Conservation (phyloP, 768 basidiomycete genomes). For the Botryobasidium botryosum region DNA sequence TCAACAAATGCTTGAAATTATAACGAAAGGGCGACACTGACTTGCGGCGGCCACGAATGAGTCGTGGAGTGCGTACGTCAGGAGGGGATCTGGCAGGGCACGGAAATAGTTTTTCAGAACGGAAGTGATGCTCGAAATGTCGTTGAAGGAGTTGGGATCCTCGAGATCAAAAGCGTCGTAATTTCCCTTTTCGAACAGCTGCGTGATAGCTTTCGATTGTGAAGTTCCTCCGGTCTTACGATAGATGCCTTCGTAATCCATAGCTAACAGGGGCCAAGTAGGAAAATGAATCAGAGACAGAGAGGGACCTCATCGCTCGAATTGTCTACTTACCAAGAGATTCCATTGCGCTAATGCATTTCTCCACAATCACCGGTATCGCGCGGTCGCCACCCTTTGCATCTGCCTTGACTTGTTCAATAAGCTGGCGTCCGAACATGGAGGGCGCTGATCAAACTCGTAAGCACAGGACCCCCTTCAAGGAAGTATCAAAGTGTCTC, state of each 20-base stretch:
- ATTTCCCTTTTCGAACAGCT: conserved; percentile 86
- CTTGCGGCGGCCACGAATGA: conserved; percentile 67
- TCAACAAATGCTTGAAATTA: neutral
- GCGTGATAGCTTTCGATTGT: conserved; percentile 84
- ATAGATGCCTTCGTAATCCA: conserved; percentile 97
- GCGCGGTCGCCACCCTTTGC: conserved; percentile 37
- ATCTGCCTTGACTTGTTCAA: conserved; percentile 67
- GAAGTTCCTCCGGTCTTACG: conserved; percentile 90
- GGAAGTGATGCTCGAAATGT: conserved; percentile 91
- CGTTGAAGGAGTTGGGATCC: conserved; percentile 84
- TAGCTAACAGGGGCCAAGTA: too few species aligned
- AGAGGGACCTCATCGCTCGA: neutral
- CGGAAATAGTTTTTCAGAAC: conserved; percentile 96
- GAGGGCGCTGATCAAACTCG: conserved; percentile 42
- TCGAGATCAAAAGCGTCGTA: conserved; percentile 76
- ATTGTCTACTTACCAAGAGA: conserved; percentile 39
- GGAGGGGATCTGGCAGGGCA: conserved; percentile 72
- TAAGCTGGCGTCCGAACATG: conserved; percentile 83
- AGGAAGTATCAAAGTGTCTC: conserved; percentile 13
- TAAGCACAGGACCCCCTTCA: too few species aligned
- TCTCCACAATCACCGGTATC: conserved; percentile 82
- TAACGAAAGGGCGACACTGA: conserved; percentile 15
- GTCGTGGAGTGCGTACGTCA: conserved; percentile 84
- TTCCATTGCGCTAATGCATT: conserved; percentile 93
- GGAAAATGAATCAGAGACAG: neutral